phyloP scores from a whole-genome alignment of 352 stramenopile genomes.

The Porosira glacialis region DNA sequence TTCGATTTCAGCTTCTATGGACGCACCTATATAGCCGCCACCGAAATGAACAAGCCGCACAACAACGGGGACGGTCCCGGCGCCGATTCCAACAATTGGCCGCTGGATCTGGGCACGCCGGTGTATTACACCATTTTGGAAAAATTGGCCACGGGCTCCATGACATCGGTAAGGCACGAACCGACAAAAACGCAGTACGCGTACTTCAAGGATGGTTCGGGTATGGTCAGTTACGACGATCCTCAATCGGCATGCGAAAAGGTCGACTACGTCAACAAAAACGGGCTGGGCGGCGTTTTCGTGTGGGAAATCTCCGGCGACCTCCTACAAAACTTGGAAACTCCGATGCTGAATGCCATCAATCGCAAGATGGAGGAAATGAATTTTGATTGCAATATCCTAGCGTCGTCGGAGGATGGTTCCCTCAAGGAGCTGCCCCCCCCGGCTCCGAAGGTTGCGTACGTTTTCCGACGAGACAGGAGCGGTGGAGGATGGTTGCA shows the following conservation, averaged over 20 bases:
- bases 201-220: slow-evolving; percentile 50
- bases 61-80: slow-evolving; percentile 19
- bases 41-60: slow-evolving; percentile 27
- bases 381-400: slow-evolving; percentile 35
- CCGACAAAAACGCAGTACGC: slow-evolving; percentile 40
- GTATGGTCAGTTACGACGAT: slow-evolving; percentile 54
- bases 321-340: slow-evolving; percentile 31
- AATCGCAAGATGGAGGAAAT: slow-evolving; percentile 56
- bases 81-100: slow-evolving; percentile 40
- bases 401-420: no score
- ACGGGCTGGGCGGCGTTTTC: slow-evolving; percentile 41
- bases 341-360: slow-evolving; percentile 42
- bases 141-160: slow-evolving; percentile 28
- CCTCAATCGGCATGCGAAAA: slow-evolving; percentile 49
- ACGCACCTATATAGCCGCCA: slow-evolving; percentile 33
- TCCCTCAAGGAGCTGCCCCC: no score
- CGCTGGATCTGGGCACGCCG: slow-evolving; percentile 39
- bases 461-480: slow-evolving; percentile 8
- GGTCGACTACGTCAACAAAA: slow-evolving; percentile 39
- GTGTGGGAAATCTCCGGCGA: slow-evolving; percentile 51
- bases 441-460: no score
- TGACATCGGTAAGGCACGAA: slow-evolving; percentile 38
- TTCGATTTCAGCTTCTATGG: slow-evolving; percentile 42
- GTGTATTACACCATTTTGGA: slow-evolving; percentile 53
- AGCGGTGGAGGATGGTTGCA: neutral